Evolutionary conservation across 169 alveolate species (phyloP), one percentile per base, ranked within the genome.

Genomic region (Amoebophrya sp.): DNA sequence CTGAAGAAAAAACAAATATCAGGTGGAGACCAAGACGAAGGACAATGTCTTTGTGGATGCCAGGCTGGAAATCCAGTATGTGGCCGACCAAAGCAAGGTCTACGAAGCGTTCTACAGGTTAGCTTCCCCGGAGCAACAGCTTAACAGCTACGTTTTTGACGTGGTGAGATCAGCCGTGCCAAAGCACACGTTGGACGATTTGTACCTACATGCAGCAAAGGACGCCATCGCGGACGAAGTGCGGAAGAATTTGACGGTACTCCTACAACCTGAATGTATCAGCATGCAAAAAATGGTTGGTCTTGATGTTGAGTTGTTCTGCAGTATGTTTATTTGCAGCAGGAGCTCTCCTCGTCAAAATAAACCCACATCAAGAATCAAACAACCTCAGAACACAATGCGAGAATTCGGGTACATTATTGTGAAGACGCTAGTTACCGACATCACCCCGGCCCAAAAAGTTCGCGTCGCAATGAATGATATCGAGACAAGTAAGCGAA

Each of bases 401-500:
- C 35, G 91, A 1, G 91, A 89, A 25, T 89, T 89, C 47, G 91
- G 91, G 41, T 89, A 40, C 77, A 53, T 40, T 18, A 89, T 89
- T 54, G 55, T 40, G 35, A 53, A 89, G n/a, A 66, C 91, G 35
- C 47, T 89, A n/a, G 91, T 89, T 0, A 89, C 91, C 40, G 91
- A 89, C 40, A 89, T 89, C 39, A 40, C 91, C 2, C 91, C 91
- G 40, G 55, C 53, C 0, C 91, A 66, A 0, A 89, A 89, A 89
- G 91, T 89, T n/a, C 53, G 91, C 7, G 91, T 40, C 32, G 91
- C 91, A n/a, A 89, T 89, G 91, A 89, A 89, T 77, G 91, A 89
- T 39, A 89, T 89, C 40, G 55, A 89, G 91, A 25, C 91, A 10
- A 38, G 39, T 29, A 66, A 89, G 77, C 29, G 83, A n/a, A 66